Evolutionary conservation across 495 filamentous ascomycete genomes (phyloP), one percentile per base, ranked within the genome.

Genomic region (Neurospora sp.): DNA sequence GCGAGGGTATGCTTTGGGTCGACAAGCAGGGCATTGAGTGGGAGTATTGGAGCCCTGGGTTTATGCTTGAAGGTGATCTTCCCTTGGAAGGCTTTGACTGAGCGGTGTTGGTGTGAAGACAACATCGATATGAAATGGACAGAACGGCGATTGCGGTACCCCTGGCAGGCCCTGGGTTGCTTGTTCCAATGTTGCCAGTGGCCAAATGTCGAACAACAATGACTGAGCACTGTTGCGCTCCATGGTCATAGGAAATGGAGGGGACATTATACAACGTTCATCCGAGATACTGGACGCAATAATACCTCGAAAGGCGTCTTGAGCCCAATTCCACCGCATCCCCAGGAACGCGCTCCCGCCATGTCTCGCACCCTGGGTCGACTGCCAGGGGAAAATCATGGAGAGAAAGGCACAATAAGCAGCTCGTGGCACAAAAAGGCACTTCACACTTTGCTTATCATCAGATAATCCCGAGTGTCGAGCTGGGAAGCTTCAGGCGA

Each of bases 11-110:
- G 80, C 91, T 98, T 20, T 99, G 96, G 96, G 88, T 98, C 8
- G 96, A 99, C 82, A 87, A 86, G 69, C 94, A 98, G 81, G 89
- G 88, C 20, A 85, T 86, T 9, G 94, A 98, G 83, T 93, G 90
- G 77, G 96, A 98, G 82, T 99, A 97, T 78, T 99, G 96, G 96
- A 94, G 92, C 70, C 96, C 96, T 0, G 86, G 88, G 6, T 90
- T 88, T 68, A 79, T 86, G 79, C 72, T 82, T n/a, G 84, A 80
- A 70, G 71, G 72, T 7, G 27, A 65, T 65, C 53, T 35, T 9
- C 53, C 53, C 3, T 35, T 65, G 27, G 53, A 65, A 65, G 53
- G 53, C 12, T 65, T 65, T 65, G 53, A 65, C 53, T 65, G 53
- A 65, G 53, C 12, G 53, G 27, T 4, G 53, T 3, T 3, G 27